Evolutionary conservation across 345 rosid genomes (phyloP), one percentile per base, ranked within the genome.

Genomic region (Acer negundo): DNA sequence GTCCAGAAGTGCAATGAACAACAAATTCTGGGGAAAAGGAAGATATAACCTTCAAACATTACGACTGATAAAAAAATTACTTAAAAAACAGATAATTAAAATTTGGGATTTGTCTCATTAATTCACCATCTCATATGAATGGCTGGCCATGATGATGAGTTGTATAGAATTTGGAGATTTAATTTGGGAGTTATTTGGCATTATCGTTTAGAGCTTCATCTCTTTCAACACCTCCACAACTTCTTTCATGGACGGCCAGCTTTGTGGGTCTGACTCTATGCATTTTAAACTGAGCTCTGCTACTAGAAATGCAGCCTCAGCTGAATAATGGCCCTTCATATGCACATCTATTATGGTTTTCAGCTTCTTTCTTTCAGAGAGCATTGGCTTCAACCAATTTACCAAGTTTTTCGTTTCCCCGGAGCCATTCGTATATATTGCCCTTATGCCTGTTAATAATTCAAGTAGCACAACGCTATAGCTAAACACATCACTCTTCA

Each of bases 401-500:
- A 82, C 87, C 81, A 90, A 74, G 78, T 70, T 87, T 55, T 82
- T 88, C 79, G 85, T 84, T 65, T 78, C 86, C 0, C 6, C 42
- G 0, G 88, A 88, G 6, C 94, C 80, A 31, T 26, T 80, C 0
- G 22, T 46, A 56, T 88, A 87, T 6, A 85, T 67, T 19, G 89
- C 87, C 70, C 94, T 79, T 71, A 74, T 28, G 49, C 94, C 92
- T 1, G 89, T 85, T 80, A 90, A 40, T 62, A 87, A 28, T 68
- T 90, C 94, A 1, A 90, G 84, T 70, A 90, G 78, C 77, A 90
- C 90, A n/a, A 88, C 94, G 0, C 92, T 88, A 7, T 84, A 88
- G 11, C 92, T 88, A 10, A 87, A 90, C 56, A 90, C 92, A 72
- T 90, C 94, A 23, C 94, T 90, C 79, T 87, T 88, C 65, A 90